These are phyloP conservation scores for Paraleonurus japonicus DNA, from an alignment of 257 asterid genomes.

Conservation along the genomic window DNA sequence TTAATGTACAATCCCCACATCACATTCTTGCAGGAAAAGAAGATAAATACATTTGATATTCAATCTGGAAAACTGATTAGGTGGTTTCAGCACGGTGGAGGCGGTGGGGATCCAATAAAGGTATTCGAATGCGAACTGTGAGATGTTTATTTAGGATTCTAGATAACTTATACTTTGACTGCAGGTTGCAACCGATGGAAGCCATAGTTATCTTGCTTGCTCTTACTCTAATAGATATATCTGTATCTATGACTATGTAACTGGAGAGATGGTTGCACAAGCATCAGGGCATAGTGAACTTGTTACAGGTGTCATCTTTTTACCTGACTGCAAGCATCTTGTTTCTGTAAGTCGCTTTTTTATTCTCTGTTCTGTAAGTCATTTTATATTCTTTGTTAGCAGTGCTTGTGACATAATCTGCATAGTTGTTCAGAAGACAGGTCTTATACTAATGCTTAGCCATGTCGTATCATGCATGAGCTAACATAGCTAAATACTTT, in stretches of 20 bases:
- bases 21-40: conserved; percentile 49
- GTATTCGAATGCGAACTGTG: conserved; percentile 34
- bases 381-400: no score
- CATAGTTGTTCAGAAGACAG: no score
- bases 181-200: conserved; percentile 62
- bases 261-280: conserved; percentile 64
- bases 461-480: no score
- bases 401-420: no score
- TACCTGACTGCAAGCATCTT: conserved; percentile 65
- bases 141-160: conserved; percentile 6
- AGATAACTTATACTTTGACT: conserved; percentile 29
- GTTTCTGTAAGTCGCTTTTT: conserved; percentile 54
- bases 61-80: conserved; percentile 50
- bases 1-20: conserved; percentile 8
- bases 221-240: conserved; percentile 52
- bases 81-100: conserved; percentile 52
- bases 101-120: conserved; percentile 54
- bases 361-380: background rate
- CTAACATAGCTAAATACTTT: no score
- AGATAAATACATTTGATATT: conserved; percentile 48
- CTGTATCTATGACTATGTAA: conserved; percentile 51
- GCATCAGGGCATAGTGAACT: conserved; percentile 61
- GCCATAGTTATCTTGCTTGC: conserved; percentile 62
- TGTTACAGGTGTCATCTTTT: conserved; percentile 58
- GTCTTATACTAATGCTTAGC: no score